These are phyloP conservation scores for Phytophthora megakarya DNA, from an alignment of 352 stramenopile genomes.

Conservation along the genomic window DNA sequence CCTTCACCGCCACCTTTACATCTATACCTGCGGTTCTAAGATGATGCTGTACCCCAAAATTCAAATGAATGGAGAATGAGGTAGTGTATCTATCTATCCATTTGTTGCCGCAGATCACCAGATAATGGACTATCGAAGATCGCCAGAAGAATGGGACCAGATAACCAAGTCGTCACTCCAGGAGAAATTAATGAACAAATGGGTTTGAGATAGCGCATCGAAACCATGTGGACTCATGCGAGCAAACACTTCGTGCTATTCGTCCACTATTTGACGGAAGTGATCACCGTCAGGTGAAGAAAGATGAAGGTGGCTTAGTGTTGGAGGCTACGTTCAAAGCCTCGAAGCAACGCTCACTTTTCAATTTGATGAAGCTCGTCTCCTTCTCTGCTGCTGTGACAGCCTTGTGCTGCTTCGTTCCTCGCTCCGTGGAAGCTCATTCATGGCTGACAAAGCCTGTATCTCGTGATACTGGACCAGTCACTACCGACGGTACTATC, in stretches of 20 bases:
- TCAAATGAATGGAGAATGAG: conserved; percentile 9
- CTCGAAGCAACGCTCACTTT: conserved; percentile 16
- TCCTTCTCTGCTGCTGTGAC: neutral
- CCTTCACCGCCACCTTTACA: neutral
- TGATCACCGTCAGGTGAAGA: conserved; percentile 3
- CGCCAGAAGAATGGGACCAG: conserved; percentile 10
- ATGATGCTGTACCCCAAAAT: neutral
- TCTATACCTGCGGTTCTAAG: neutral
- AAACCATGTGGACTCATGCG: conserved; percentile 27
- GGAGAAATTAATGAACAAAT: conserved; percentile 15
- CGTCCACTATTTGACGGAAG: conserved; percentile 19
- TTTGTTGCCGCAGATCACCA: conserved; percentile 23
- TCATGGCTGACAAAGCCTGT: conserved; percentile 54
- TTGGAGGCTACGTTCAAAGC: neutral
- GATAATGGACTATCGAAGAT: neutral
- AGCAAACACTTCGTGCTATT: conserved; percentile 9
- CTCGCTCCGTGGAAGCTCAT: conserved; percentile 33
- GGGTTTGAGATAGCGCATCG: conserved; percentile 10
- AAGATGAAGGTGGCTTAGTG: neutral
- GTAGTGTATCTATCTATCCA: conserved; percentile 20
- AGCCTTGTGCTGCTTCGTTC: conserved; percentile 3
- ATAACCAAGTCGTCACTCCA: neutral
- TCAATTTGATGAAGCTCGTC: conserved; percentile 32
- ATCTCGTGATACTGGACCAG: conserved; percentile 39
- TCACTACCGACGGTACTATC: conserved; percentile 37